Evolutionary conservation across 2,329 filamentous ascomycete genomes (phyloP), one percentile per base, ranked within the genome.

Genomic region (Basipetospora chlamydospora): DNA sequence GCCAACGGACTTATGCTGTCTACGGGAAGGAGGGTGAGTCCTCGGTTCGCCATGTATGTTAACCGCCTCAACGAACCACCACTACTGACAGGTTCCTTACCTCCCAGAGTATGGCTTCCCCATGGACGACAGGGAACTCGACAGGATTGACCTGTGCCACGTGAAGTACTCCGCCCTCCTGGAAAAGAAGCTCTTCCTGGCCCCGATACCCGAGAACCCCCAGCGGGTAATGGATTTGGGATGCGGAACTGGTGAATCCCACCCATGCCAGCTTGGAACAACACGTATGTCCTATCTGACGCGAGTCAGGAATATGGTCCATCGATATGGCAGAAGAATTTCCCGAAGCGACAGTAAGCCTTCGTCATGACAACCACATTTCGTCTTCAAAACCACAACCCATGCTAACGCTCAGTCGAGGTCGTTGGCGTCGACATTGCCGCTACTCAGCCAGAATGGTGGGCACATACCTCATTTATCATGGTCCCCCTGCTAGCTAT

Each of bases 161-260:
- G 46, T 48, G 8, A 56, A 58, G 38, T 57, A 57, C 41, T 49
- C 43, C 17, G 49, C 48, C 2, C 25, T 52, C 6, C 31, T 44
- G 33, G 42, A 41, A 16, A 40, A 38, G 37, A 38, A 37, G 17
- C 37, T 41, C n/a, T 44, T 40, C 16, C 37, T 35, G 9, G 41
- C 41, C 5, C 42, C 41, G 6, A 42, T 44, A 7, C 58, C 57
- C 5, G 50, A 58, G 3, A 50, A 59, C 28, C 60, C 64, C 0
- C 63, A 68, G 40, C 56, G 65, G 42, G 56, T 72, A 8, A 51
- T 74, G n/a, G 70, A 74, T 43, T 61, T 74, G 30, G 70, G 68
- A 11, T 73, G 70, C 0, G 70, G 70, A 3, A 73, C 69, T 1
- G 70, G 70, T 37, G 29, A 37, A 3, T 26, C 2, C 67, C 70